Evolutionary conservation across 768 basidiomycete genomes (phyloP).

Genomic region (Russula vinacea): DNA sequence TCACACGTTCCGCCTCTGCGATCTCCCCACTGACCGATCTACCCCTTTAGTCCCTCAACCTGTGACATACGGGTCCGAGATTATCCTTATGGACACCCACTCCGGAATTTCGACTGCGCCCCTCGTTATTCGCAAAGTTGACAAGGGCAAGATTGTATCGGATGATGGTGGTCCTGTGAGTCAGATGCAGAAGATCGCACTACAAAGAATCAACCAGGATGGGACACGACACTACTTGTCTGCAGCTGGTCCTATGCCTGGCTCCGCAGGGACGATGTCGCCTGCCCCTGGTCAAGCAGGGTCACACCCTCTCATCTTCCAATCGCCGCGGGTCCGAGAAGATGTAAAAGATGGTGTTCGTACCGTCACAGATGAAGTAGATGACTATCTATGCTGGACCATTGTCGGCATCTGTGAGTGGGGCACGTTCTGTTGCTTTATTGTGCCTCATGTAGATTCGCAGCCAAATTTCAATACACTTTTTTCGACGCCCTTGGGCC

Average conservation of each 20-base stretch:
- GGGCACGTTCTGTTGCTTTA: constrained; percentile 16
- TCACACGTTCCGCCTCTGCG: constrained; percentile 17
- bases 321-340: constrained; percentile 74
- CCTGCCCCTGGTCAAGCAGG: constrained; percentile 81
- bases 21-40: not conserved
- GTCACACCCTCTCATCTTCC: constrained; percentile 77
- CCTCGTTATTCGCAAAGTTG: constrained; percentile 86
- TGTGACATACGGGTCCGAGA: constrained; percentile 88
- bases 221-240: constrained; percentile 85
- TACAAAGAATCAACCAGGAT: constrained; percentile 78
- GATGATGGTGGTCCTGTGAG: constrained; percentile 91
- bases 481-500: constrained; percentile 89
- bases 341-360: constrained; percentile 76
- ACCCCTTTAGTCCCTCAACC: constrained; percentile 62
- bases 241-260: constrained; percentile 81
- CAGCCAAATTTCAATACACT: constrained; percentile 91
- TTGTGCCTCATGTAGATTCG: constrained; percentile 24
- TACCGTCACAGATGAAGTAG: constrained; percentile 81
- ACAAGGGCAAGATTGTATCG: constrained; percentile 81
- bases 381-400: constrained; percentile 94
- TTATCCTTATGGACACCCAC: constrained; percentile 78
- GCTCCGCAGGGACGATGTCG: constrained; percentile 62
- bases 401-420: constrained; percentile 90
- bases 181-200: constrained; percentile 94
- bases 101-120: constrained; percentile 85